phyloP scores from a whole-genome alignment of 305 asterid species.

The Euphrasia arctica region DNA sequence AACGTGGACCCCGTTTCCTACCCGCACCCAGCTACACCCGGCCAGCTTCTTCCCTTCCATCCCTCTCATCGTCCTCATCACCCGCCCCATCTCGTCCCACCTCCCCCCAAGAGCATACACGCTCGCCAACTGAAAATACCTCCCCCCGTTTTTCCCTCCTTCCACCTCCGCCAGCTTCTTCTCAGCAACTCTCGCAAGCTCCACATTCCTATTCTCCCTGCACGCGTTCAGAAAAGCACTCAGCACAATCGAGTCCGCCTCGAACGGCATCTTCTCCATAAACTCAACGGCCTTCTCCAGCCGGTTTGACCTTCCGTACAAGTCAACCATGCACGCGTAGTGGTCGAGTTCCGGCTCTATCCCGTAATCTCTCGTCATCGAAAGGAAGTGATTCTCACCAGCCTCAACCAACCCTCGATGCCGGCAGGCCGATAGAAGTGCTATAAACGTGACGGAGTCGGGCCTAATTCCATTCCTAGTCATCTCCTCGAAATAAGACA shows the following conservation, averaged over 20 bases:
- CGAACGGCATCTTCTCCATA: constrained; percentile 57
- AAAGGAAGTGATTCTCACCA: constrained; percentile 60
- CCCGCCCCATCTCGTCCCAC: constrained; percentile 85
- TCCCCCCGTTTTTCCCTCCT: constrained; percentile 44
- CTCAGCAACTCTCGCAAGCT: constrained; percentile 64
- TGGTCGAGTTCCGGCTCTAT: constrained; percentile 71
- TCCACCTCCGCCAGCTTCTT: constrained; percentile 54
- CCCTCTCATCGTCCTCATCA: constrained; percentile 82
- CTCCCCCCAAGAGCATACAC: constrained; percentile 68
- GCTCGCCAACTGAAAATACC: constrained; percentile 77
- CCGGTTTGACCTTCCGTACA: constrained; percentile 79
- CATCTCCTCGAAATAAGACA: constrained; percentile 59
- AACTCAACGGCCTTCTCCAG: constrained; percentile 58
- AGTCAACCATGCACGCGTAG: constrained; percentile 90
- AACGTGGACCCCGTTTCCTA: constrained; percentile 45
- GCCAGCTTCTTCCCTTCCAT: constrained; percentile 63
- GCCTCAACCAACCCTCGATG: constrained; percentile 62
- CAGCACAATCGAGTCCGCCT: constrained; percentile 55
- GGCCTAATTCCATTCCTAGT: constrained; percentile 43
- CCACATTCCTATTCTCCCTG: constrained; percentile 52
- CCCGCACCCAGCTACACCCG: constrained; percentile 81
- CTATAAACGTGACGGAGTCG: constrained; percentile 69
- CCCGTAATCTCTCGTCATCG: constrained; percentile 56
- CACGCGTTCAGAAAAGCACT: constrained; percentile 78
- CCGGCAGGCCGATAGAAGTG: constrained; percentile 80